Evolutionary conservation across 176 grass and related monocot genomes (phyloP).

Genomic region (Carex pumila): DNA sequence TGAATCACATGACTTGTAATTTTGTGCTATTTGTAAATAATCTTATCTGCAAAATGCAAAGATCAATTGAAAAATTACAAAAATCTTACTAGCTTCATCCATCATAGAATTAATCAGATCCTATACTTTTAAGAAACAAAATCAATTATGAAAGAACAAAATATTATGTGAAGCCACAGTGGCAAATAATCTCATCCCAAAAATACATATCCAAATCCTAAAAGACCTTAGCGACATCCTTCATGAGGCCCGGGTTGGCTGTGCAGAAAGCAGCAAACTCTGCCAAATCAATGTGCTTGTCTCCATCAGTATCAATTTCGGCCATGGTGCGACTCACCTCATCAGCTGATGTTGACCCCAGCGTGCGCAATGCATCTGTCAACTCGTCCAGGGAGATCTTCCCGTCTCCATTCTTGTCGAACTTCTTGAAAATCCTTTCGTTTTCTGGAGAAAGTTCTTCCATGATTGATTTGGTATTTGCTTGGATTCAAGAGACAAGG

Average conservation of each 20-base stretch:
- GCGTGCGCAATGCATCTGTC: slow-evolving; percentile 60
- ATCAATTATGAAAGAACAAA: neutral
- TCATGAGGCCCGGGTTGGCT: slow-evolving; percentile 83
- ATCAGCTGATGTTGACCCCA: slow-evolving; percentile 70
- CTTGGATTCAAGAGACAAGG: neutral
- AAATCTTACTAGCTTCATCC: neutral
- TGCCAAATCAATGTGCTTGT: slow-evolving; percentile 66
- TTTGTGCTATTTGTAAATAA: neutral
- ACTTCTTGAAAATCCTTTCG: slow-evolving; percentile 82
- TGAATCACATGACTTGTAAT: neutral
- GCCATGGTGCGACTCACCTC: slow-evolving; percentile 89
- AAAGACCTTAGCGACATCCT: slow-evolving; percentile 93
- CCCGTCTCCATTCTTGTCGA: slow-evolving; percentile 74
- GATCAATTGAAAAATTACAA: neutral
- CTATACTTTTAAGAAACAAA: neutral
- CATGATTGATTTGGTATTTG: neutral
- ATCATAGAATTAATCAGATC: neutral
- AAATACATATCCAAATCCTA: slow-evolving; percentile 12
- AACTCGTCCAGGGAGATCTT: slow-evolving; percentile 80
- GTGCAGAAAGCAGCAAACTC: slow-evolving; percentile 89
- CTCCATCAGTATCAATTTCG: slow-evolving; percentile 89
- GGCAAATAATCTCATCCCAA: neutral
- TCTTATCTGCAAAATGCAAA: neutral
- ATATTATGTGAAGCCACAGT: neutral
- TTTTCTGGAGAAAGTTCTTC: slow-evolving; percentile 34